Base-by-base conservation (phyloP, 768 basidiomycete genomes). In the Trametes punicea region DNA sequence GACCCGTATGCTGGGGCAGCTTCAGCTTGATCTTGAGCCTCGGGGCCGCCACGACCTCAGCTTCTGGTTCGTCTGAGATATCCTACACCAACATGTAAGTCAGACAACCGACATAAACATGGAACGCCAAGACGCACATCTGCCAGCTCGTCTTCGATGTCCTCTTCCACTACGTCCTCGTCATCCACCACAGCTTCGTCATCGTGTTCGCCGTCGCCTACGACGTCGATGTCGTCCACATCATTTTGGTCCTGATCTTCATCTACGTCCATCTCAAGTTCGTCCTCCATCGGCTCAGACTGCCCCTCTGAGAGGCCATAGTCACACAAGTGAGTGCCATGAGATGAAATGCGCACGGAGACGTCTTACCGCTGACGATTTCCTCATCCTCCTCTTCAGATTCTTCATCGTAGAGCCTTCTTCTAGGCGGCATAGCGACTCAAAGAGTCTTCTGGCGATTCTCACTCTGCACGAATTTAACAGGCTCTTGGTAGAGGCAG, bases 21-120 rank as follows among this genome's bases (percentile, higher is more conserved):
- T 81, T 86, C 41, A 85, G 73, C 66, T 78, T 85, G 64, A 86
- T 86, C 62, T 81, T 84, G 20, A 87, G 75, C 6, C 77, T 74
- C 3, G 79, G 77, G 9, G 52, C 23, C 1, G 34, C 51, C 3
- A n/a, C 33, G n/a, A 46, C 44, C 25, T 54, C 52, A 3, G 45
- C 52, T 21, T 54, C 51, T 2, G 23, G 51, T 4, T 65, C 69
- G 27, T 74, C 73, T 15, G 67, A 56, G n/a, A 44, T 49, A 49
- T 72, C 71, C 72, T 71, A 50, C 0, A 13, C 25, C 1, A 15
- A 15, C 30, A 36, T 62, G 52, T 20, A 15, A 26, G 18, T 56
- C 42, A 1, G 36, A n/a, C n/a, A n/a, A n/a, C n/a, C n/a, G n/a
- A n/a, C n/a, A n/a, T 45, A 39, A 20, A 30, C 21, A 20, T 16